phyloP scores from a whole-genome alignment of 2,329 filamentous ascomycete species.

The Beauveria scarabaeidicola region DNA sequence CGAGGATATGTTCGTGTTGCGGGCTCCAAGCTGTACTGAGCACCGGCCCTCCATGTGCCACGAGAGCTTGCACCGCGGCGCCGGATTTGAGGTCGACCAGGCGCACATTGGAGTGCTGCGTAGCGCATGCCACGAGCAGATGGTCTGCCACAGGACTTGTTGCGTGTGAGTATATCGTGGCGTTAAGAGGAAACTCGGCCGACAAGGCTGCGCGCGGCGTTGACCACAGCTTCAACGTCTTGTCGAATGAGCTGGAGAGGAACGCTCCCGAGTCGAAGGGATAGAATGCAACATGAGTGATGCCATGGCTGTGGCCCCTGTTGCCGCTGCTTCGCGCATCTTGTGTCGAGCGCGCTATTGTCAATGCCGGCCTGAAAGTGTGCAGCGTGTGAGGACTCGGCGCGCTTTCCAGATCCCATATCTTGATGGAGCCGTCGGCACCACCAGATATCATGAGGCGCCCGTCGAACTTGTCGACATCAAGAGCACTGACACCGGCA shows the following conservation, averaged over 20 bases:
- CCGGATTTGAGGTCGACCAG: conserved; percentile 82
- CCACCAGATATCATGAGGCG: conserved; percentile 73
- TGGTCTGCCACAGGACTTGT: conserved; percentile 64
- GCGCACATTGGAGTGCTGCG: conserved; percentile 74
- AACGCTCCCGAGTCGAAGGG: conserved; percentile 70
- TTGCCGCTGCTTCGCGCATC: conserved; percentile 16
- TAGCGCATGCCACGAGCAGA: conserved; percentile 79
- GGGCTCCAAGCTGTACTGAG: conserved; percentile 75
- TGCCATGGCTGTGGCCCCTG: conserved; percentile 54
- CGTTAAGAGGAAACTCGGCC: conserved; percentile 59
- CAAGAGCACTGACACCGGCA: conserved; percentile 69
- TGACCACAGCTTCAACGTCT: conserved; percentile 66
- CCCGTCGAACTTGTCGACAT: conserved; percentile 75
- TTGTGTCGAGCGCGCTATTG: conserved; percentile 35
- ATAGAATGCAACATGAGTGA: conserved; percentile 71
- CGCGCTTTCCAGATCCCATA: conserved; percentile 75
- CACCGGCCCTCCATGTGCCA: conserved; percentile 60
- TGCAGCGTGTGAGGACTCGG: conserved; percentile 34
- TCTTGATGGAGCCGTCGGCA: conserved; percentile 70
- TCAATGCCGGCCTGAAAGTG: conserved; percentile 46
- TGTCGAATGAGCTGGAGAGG: conserved; percentile 69
- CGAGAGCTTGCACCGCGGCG: conserved; percentile 59
- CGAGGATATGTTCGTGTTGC: conserved; percentile 66
- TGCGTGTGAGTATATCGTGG: conserved; percentile 67
- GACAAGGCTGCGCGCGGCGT: conserved; percentile 53